Evolutionary conservation across 1,284 basidiomycete genomes (phyloP).

Genomic region (Cryptococcus jaspeensis): DNA sequence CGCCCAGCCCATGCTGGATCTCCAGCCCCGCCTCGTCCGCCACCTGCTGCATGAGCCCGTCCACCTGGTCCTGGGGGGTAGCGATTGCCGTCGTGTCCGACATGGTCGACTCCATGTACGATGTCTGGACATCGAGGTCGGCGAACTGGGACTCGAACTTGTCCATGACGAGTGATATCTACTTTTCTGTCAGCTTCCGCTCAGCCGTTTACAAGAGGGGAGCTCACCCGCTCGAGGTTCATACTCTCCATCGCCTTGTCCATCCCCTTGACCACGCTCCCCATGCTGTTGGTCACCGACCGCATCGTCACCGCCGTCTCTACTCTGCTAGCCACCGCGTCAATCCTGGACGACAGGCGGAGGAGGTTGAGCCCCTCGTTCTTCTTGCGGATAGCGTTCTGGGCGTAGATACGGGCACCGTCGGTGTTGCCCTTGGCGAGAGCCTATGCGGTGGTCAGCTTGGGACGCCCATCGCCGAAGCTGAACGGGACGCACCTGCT

Average conservation of each 20-base stretch:
- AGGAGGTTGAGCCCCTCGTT: slow-evolving; percentile 89
- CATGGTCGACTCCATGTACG: slow-evolving; percentile 98
- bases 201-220: neutral
- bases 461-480: neutral
- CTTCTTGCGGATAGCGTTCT: slow-evolving; percentile 99
- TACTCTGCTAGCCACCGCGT: slow-evolving; percentile 93
- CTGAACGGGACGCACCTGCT: slow-evolving; percentile 67
- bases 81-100: slow-evolving; percentile 86
- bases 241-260: slow-evolving; percentile 99
- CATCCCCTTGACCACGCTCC: slow-evolving; percentile 95
- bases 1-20: slow-evolving; percentile 81
- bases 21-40: slow-evolving; percentile 98
- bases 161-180: slow-evolving; percentile 99
- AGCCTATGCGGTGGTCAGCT: slow-evolving; percentile 60
- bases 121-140: slow-evolving; percentile 96
- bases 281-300: slow-evolving; percentile 83
- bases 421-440: slow-evolving; percentile 95
- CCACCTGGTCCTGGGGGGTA: slow-evolving; percentile 97
- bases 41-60: slow-evolving; percentile 84
- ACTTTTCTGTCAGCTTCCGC: slow-evolving; percentile 7
- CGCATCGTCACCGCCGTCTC: slow-evolving; percentile 99
- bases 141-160: slow-evolving; percentile 97
- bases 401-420: slow-evolving; percentile 97
- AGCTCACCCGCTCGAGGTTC: slow-evolving; percentile 89
- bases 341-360: slow-evolving; percentile 82